These are phyloP conservation scores for Urostyla sp. DNA, from an alignment of 73 alveolate genomes.

Conservation along the genomic window DNA sequence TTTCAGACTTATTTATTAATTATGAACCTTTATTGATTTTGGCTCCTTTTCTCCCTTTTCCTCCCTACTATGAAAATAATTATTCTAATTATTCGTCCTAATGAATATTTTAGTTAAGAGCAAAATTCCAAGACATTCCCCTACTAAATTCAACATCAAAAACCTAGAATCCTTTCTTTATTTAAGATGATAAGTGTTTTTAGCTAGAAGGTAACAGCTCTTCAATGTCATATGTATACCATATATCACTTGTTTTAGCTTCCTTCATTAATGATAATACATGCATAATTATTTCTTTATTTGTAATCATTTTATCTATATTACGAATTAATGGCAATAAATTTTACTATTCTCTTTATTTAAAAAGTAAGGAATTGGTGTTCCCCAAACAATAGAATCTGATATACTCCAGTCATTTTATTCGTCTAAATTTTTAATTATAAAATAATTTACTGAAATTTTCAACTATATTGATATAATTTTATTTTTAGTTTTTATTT, in stretches of 20 bases:
- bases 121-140: slow-evolving; percentile 57
- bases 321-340: not conserved
- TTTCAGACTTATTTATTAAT: too few relatives aligned
- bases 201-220: slow-evolving; percentile 59
- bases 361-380: slow-evolving; percentile 74
- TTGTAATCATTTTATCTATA: slow-evolving; percentile 33
- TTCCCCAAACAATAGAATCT: slow-evolving; percentile 76
- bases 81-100: too few relatives aligned
- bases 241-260: slow-evolving; percentile 63
- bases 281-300: slow-evolving; percentile 46
- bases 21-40: too few relatives aligned
- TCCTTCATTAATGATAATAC: slow-evolving; percentile 41
- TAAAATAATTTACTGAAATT: slow-evolving; percentile 28
- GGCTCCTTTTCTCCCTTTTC: too few relatives aligned
- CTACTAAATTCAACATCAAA: slow-evolving; percentile 64
- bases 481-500: not conserved
- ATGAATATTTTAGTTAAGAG: not conserved
- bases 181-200: slow-evolving; percentile 16
- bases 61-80: too few relatives aligned
- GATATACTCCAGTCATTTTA: slow-evolving; percentile 78
- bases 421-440: slow-evolving; percentile 21
- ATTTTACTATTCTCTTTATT: slow-evolving; percentile 42
- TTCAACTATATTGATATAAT: slow-evolving; percentile 54
- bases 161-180: slow-evolving; percentile 53
- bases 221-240: slow-evolving; percentile 40